phyloP scores from a whole-genome alignment of 2,329 filamentous ascomycete genomes.

The Aureobasidium sp. region DNA sequence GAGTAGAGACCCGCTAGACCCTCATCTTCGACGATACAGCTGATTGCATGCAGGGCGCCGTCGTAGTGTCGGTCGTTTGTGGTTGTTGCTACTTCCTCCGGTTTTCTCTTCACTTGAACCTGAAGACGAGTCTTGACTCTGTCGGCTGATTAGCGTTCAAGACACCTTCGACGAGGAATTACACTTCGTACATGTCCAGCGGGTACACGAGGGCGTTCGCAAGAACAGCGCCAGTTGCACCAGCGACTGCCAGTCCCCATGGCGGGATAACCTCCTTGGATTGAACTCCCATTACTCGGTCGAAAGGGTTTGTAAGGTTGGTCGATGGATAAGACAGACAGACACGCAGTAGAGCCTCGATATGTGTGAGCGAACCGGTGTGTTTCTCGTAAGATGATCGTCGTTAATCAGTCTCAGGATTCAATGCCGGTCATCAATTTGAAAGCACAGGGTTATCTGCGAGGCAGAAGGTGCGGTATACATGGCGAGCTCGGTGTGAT shows the following conservation, averaged over 20 bases:
- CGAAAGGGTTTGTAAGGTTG: neutral
- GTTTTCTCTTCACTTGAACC: conserved; percentile 69
- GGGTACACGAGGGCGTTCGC: conserved; percentile 96
- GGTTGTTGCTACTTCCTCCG: conserved; percentile 33
- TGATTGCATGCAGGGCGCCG: conserved; percentile 80
- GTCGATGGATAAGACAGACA: neutral
- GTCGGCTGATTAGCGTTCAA: conserved; percentile 13
- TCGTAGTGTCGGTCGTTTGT: conserved; percentile 65
- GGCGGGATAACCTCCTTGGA: conserved; percentile 70
- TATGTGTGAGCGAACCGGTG: neutral
- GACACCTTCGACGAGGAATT: neutral
- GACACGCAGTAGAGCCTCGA: neutral
- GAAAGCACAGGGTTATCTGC: neutral
- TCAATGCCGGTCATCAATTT: neutral
- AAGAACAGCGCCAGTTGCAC: conserved; percentile 84
- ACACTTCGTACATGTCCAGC: conserved; percentile 72
- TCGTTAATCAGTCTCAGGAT: no score
- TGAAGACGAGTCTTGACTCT: conserved; percentile 96
- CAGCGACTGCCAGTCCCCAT: conserved; percentile 88
- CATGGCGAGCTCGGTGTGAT: conserved; percentile 1
- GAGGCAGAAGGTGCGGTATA: neutral
- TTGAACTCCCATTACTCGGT: conserved; percentile 41
- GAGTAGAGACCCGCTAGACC: conserved; percentile 77
- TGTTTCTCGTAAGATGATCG: neutral
- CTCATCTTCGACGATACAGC: conserved; percentile 72